phyloP scores from a whole-genome alignment of 2,329 filamentous ascomycete genomes.

The Exophiala alcalophila region DNA sequence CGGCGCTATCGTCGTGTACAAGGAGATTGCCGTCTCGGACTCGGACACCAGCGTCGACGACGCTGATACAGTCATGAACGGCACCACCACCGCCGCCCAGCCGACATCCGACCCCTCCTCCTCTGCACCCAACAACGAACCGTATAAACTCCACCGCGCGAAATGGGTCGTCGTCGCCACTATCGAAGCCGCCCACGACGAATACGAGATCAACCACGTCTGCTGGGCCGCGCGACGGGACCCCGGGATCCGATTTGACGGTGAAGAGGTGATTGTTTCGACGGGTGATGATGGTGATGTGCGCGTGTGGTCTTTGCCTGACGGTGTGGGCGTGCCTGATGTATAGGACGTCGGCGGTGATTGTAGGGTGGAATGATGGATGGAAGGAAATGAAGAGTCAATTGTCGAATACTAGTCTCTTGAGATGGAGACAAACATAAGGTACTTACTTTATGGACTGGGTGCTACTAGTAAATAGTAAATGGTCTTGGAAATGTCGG shows the following conservation, averaged over 20 bases:
- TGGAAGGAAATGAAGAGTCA: neutral
- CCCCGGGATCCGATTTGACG: slow-evolving; percentile 54
- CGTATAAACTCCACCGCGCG: slow-evolving; percentile 35
- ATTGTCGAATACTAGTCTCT: neutral
- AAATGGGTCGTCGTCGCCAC: slow-evolving; percentile 71
- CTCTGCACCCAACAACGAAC: neutral
- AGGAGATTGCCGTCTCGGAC: slow-evolving; percentile 49
- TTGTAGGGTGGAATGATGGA: neutral
- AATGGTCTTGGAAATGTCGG: too few species aligned
- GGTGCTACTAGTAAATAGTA: too few species aligned
- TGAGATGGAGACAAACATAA: too few species aligned
- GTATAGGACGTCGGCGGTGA: too few species aligned
- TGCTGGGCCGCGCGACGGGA: slow-evolving; percentile 82
- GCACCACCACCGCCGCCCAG: too few species aligned
- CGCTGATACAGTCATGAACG: slow-evolving; percentile 31
- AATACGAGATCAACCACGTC: slow-evolving; percentile 92
- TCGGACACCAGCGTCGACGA: slow-evolving; percentile 1
- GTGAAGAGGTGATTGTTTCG: slow-evolving; percentile 81
- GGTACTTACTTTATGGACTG: too few species aligned
- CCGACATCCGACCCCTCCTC: slow-evolving; percentile 30
- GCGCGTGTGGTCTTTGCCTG: slow-evolving; percentile 66
- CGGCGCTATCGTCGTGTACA: slow-evolving; percentile 74
- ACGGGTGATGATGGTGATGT: slow-evolving; percentile 91
- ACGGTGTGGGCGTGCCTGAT: too few species aligned
- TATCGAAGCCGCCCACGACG: slow-evolving; percentile 75